Evolutionary conservation across 1,284 basidiomycete genomes (phyloP), one percentile per base, ranked within the genome.

Genomic region (Malassezia slooffiae): DNA sequence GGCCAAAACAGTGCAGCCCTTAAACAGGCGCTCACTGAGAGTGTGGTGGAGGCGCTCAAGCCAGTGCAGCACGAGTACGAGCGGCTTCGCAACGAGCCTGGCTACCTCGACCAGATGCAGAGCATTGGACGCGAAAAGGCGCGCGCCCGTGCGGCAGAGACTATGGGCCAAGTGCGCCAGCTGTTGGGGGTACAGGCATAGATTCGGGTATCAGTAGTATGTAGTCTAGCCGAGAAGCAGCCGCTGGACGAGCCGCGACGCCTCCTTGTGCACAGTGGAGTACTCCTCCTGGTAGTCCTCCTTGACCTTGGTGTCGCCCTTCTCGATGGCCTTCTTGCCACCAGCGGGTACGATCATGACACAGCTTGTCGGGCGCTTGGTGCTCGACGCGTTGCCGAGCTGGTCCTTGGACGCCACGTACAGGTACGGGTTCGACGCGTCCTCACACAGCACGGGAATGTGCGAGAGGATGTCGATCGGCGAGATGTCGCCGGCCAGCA

Each of bases 391-490:
- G 54, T 83, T 81, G 2, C 93, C 93, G 19, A 99, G 80, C 62
- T 59, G 58, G 30, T 96, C 90, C 72, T 70, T 70, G 33, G 59
- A 62, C n/a, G 47, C 23, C 3, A 72, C 71, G 32, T 70, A 78
- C 50, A 91, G 78, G 71, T 96, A 99, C 13, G 91, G 90, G 65
- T 95, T 84, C 38, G 81, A 78, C 5, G 87, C 83, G 70, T 99
- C 93, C 73, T 99, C 93, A 45, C 86, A 84, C 62, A 97, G 75
- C 23, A 96, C 75, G 12, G 93, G 93, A 43, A 99, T 77, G 73
- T 97, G 93, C 17, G 88, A 90, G 59, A 97, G 85, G 58, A 99
- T 95, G 72, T 99, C 93, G 62, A 97, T 83, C 19, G 93, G 93
- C 36, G 85, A 90, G 68, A 97, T 97, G 72, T 97, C 93, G 31